phyloP scores from a whole-genome alignment of 257 asterid genomes.

The Salvia hispanica region DNA sequence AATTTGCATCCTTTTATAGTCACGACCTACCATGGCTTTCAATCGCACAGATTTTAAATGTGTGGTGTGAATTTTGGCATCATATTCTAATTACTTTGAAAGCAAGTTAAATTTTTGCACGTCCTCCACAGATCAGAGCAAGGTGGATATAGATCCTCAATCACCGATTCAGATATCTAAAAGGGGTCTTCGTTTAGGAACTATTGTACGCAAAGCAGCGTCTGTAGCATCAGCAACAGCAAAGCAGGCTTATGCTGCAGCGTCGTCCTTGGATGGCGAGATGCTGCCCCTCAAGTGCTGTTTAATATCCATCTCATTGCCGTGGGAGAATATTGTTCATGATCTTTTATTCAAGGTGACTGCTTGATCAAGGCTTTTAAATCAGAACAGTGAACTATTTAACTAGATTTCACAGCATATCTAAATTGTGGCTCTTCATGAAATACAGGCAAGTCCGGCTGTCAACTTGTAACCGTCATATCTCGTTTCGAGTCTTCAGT shows the following conservation, averaged over 20 bases:
- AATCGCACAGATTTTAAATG: neutral
- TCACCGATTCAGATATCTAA: constrained; percentile 57
- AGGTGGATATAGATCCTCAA: constrained; percentile 58
- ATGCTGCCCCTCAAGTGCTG: constrained; percentile 97
- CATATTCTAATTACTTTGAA: too few relatives aligned
- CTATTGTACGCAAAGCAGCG: constrained; percentile 82
- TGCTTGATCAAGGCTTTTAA: neutral
- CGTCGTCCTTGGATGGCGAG: constrained; percentile 80
- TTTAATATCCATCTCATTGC: constrained; percentile 88
- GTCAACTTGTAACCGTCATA: constrained; percentile 60
- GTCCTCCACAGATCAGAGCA: constrained; percentile 77
- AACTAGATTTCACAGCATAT: neutral
- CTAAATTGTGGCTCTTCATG: constrained; percentile 18
- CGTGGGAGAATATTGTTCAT: constrained; percentile 92
- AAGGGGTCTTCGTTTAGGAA: constrained; percentile 63
- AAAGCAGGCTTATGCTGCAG: constrained; percentile 95
- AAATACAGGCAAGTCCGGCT: constrained; percentile 72
- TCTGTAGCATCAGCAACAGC: constrained; percentile 92
- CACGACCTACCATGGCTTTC: neutral
- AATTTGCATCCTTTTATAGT: neutral
- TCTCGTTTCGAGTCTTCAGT: constrained; percentile 8
- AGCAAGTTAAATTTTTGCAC: neutral
- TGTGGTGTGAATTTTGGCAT: neutral
- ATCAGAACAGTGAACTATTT: neutral
- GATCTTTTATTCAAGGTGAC: constrained; percentile 92